These are phyloP conservation scores for Eugenia klotzschiana DNA, from an alignment of 441 rosid genomes.

Conservation along the genomic window DNA sequence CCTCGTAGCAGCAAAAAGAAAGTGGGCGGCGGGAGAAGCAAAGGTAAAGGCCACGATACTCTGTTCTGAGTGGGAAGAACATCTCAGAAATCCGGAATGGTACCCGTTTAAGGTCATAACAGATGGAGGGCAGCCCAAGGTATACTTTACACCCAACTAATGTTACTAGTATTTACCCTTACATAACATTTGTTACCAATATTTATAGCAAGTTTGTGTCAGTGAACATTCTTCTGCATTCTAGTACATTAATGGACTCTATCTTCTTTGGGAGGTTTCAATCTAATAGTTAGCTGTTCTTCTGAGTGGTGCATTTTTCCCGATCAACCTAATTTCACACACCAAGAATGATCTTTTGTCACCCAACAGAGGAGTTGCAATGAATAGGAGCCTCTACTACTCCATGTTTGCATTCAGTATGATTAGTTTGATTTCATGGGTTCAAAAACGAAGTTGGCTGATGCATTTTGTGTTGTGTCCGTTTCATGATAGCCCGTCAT, in stretches of 20 bases:
- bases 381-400: not conserved
- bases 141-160: not conserved
- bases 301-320: not conserved
- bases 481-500: not conserved
- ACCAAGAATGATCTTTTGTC: not conserved
- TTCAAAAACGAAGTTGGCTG: not conserved
- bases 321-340: not conserved
- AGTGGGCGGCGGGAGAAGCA: slow-evolving; percentile 13
- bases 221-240: not conserved
- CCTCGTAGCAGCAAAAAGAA: slow-evolving; percentile 15
- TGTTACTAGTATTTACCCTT: not conserved
- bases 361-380: not conserved
- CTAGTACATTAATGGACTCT: not conserved
- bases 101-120: slow-evolving; percentile 31
- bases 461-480: not conserved
- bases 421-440: not conserved
- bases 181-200: not conserved
- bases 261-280: not conserved
- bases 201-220: not conserved
- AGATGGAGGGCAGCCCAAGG: slow-evolving; percentile 23
- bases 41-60: slow-evolving; percentile 15
- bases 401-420: not conserved
- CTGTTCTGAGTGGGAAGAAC: slow-evolving; percentile 32
- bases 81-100: slow-evolving; percentile 34
- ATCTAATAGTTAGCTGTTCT: not conserved